Conservation (phyloP, 495 filamentous ascomycete species). For the Chaetomium tenue region DNA sequence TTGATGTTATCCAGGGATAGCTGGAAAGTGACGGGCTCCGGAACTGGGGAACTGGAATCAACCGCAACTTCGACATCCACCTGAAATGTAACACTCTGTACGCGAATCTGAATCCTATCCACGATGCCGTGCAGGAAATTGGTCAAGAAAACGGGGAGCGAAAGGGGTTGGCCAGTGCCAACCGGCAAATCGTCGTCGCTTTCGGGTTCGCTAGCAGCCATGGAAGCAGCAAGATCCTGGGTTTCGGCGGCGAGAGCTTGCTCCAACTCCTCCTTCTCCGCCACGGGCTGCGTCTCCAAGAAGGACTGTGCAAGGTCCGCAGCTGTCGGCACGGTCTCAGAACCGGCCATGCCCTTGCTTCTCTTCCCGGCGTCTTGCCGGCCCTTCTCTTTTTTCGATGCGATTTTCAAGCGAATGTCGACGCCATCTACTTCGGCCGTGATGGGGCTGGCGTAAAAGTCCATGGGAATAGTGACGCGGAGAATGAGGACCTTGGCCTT, state of each 20-base stretch:
- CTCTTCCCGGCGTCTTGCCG: conserved; percentile 34
- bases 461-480: conserved; percentile 73
- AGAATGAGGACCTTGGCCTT: conserved; percentile 69
- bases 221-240: conserved; percentile 58
- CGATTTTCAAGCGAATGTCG: conserved; percentile 58
- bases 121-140: conserved; percentile 78
- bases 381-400: conserved; percentile 38
- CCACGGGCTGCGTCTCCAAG: conserved; percentile 71
- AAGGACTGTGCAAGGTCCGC: conserved; percentile 85
- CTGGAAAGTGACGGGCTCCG: conserved; percentile 60
- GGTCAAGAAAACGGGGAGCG: conserved; percentile 77
- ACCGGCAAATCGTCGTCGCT: conserved; percentile 63
- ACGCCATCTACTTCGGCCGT: conserved; percentile 74
- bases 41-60: conserved; percentile 52
- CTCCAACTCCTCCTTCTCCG: conserved; percentile 73
- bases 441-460: conserved; percentile 77
- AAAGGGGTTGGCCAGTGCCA: conserved; percentile 70
- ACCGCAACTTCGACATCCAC: conserved; percentile 63
- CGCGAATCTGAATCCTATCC: conserved; percentile 71
- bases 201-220: conserved; percentile 56
- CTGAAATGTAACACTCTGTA: conserved; percentile 57
- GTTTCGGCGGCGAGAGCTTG: conserved; percentile 68
- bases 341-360: conserved; percentile 23
- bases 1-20: conserved; percentile 64
- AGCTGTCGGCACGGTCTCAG: conserved; percentile 67